Base-by-base conservation (phyloP, 2,329 filamentous ascomycete genomes). In the Hymenoscyphus fraxineus region DNA sequence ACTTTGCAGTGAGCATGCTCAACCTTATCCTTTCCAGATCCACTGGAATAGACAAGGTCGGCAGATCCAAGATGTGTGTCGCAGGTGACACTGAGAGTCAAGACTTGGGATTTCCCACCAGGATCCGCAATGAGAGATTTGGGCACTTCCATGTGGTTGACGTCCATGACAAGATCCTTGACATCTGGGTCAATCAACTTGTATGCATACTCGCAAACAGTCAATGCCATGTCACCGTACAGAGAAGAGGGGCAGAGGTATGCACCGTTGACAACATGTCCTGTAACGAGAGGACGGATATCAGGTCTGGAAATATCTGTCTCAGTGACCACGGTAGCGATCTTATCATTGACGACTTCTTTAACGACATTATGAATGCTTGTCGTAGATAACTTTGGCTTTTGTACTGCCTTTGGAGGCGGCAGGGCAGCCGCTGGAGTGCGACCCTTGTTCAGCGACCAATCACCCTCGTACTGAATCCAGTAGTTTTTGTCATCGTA, bases 401-500 rank as follows among this genome's bases (percentile, higher is more conserved):
- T 77, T 6, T 31, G 41, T 1, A 63, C 31, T 15, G 63, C 61
- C 51, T 69, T 59, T 32, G 41, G 38, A 27, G 59, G 39, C 15
- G 56, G 40, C 16, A 65, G 41, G 3, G 51, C 41, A 60, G 54
- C n/a, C 22, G 41, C 44, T 19, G 41, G 44, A 27, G 40, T 31
- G 16, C 39, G 19, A 4, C 57, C 88, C 78, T 90, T 91, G 67
- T 82, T 86, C 58, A 90, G 77, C 39, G 81, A 84, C 86, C 87
- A 91, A 75, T 92, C 87, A 66, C 90, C 88, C 67, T 82, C 76
- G 72, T 86, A 87, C 70, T 82, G 80, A 54, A 86, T 79, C 84
- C 85, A 87, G 74, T 91, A 91, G 69, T 85, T 86, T 80, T 91
- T 91, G 67, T 84, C 79, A 73, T 92, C 87, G 73, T 88, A 92